Base-by-base conservation (phyloP, 805 yeast species). In the Torulaspora franciscae region DNA sequence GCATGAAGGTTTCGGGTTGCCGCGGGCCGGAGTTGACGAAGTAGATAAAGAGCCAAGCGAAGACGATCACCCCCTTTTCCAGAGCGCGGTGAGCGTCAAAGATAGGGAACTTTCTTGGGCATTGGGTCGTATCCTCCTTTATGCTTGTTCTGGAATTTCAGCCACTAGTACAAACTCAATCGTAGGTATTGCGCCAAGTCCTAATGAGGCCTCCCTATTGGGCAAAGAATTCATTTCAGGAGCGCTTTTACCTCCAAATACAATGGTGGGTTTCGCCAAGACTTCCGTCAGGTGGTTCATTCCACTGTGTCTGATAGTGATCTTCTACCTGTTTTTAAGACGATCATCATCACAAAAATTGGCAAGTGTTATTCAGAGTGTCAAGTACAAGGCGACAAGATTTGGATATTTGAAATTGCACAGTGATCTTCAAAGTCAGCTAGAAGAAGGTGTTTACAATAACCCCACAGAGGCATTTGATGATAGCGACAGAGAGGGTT, bases 51-150 rank as follows among this genome's bases (percentile, higher is more conserved):
- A 37, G 6, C 47, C 32, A 19, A 57, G 51, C 3, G 60, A 57
- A 13, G 54, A 52, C 6, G 49, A 64, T 45, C 69, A 73, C 57
- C 72, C 83, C 29, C 83, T 90, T 0, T 89, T 93, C 65, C 88
- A 84, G 64, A 83, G 95, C 48, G 89, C 93, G 0, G 81, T 83
- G 44, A 74, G 81, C 13, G 79, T 93, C 26, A 76, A 86, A 47
- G 96, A 95, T 2, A 78, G 80, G 4, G 99, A 93, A 54, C 69
- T 93, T 13, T 85, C 96, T 0, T 93, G 99, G 99, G 91, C 98
- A 0, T 62, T 93, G 28, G 99, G 99, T 4, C 83, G 85, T 57
- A 88, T 90, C 23, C 61, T 93, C 3, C 63, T 91, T 9, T 86
- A 81, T 62, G 96, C 96, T 0, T 80, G 95, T 0, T 77, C 90